A percentile compares a stretch with the other conserved stretches of the same genome.
phyloP scores from a whole-genome alignment of 495 filamentous ascomycete genomes.

The Xylona heveae region DNA sequence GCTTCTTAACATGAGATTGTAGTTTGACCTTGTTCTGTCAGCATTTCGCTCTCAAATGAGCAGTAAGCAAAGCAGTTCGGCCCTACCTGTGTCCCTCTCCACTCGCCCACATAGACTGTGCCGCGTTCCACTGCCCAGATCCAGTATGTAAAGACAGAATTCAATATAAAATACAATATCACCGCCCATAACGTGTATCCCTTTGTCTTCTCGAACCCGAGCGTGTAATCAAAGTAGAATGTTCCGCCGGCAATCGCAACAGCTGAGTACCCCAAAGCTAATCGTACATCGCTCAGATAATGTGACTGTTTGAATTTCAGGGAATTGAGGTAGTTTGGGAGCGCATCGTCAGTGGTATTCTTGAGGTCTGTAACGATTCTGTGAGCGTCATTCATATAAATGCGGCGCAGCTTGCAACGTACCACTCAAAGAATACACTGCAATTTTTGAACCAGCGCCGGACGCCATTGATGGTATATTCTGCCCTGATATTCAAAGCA shows the following conservation, averaged over 20 bases:
- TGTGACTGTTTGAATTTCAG: constrained; percentile 69
- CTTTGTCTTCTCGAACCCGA: constrained; percentile 73
- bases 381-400: background rate
- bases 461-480: constrained; percentile 8
- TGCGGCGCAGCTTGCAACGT: constrained; percentile 6
- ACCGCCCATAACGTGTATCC: constrained; percentile 57
- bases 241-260: constrained; percentile 58
- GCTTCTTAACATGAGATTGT: constrained; percentile 46
- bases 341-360: constrained; percentile 85
- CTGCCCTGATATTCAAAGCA: constrained; percentile 16
- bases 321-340: constrained; percentile 74
- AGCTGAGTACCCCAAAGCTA: constrained; percentile 63
- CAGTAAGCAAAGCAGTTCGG: constrained; percentile 1
- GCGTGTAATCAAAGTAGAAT: constrained; percentile 78
- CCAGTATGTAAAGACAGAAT: constrained; percentile 65
- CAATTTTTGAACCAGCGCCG: constrained; percentile 24
- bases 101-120: constrained; percentile 47
- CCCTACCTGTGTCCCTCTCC: background rate
- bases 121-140: constrained; percentile 69
- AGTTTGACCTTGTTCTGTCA: constrained; percentile 35
- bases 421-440: constrained; percentile 48
- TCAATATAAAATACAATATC: constrained; percentile 55
- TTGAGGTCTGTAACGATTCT: constrained; percentile 53
- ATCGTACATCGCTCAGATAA: constrained; percentile 57
- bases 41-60: background rate